These are phyloP conservation scores for Chenopodium suecicum DNA, from an alignment of 148 eudicot species.

Conservation along the genomic window DNA sequence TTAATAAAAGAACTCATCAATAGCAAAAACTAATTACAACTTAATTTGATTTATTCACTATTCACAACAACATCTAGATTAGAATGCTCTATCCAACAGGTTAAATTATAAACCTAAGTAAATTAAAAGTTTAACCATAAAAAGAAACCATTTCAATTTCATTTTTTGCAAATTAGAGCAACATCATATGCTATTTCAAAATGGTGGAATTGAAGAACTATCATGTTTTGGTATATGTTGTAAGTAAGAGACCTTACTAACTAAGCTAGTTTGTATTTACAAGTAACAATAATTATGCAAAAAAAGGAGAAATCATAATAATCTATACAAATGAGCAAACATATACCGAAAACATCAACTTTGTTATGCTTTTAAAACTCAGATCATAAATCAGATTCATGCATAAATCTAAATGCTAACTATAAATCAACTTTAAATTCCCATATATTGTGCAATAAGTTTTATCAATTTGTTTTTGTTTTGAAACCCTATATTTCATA, in stretches of 20 bases:
- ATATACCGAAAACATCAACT: too few species aligned
- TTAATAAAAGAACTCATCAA: neutral
- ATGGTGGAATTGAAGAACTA: neutral
- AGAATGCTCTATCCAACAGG: neutral
- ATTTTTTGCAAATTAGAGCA: neutral
- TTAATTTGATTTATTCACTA: too few species aligned
- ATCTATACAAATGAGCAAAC: too few species aligned
- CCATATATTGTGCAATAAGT: conserved; percentile 6
- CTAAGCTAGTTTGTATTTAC: too few species aligned
- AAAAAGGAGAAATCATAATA: neutral
- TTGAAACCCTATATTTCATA: conserved; percentile 9
- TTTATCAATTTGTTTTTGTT: neutral
- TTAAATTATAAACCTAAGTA: conserved; percentile 6
- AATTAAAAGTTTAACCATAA: neutral
- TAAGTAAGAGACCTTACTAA: too few species aligned
- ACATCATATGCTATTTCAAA: conserved; percentile 13
- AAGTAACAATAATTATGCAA: conserved; percentile 3
- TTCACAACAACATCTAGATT: neutral
- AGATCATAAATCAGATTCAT: conserved; percentile 10
- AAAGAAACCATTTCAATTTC: neutral
- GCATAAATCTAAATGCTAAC: neutral
- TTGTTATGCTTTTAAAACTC: neutral
- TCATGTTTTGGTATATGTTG: neutral
- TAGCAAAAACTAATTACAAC: neutral
- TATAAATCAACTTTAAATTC: neutral